phyloP scores from a whole-genome alignment of 1,284 basidiomycete species.

The Fomitopsis palustris region DNA sequence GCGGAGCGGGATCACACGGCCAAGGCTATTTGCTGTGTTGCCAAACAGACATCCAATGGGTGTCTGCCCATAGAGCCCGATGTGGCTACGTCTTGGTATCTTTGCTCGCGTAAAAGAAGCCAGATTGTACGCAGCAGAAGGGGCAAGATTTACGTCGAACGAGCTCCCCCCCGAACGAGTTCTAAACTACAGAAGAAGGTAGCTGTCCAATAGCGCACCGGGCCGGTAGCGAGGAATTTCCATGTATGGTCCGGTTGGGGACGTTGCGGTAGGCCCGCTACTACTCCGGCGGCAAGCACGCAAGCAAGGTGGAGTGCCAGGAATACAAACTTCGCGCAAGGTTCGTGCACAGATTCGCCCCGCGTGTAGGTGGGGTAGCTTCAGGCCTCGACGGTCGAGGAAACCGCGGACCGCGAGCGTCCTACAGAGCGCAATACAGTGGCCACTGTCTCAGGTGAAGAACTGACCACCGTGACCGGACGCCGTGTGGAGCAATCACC shows the following conservation, averaged over 20 bases:
- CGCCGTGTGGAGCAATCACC: background rate
- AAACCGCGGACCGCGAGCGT: background rate
- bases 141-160: background rate
- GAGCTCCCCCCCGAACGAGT: background rate
- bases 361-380: background rate
- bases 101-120: background rate
- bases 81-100: background rate
- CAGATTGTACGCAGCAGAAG: background rate
- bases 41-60: background rate
- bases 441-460: background rate
- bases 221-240: background rate
- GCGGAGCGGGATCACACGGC: background rate
- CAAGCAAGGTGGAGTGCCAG: background rate
- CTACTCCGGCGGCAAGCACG: background rate
- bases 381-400: background rate
- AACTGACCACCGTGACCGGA: background rate
- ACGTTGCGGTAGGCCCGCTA: background rate
- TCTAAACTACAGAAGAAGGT: background rate
- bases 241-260: background rate
- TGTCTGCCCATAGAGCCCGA: background rate
- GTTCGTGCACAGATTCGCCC: background rate
- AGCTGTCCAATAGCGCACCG: background rate
- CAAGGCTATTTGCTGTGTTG: background rate
- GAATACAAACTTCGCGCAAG: background rate
- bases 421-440: background rate